A percentile compares a stretch with the other conserved stretches of the same genome.
Conservation (phyloP, 163 green algal genomes). For the Prototheca cutis region DNA sequence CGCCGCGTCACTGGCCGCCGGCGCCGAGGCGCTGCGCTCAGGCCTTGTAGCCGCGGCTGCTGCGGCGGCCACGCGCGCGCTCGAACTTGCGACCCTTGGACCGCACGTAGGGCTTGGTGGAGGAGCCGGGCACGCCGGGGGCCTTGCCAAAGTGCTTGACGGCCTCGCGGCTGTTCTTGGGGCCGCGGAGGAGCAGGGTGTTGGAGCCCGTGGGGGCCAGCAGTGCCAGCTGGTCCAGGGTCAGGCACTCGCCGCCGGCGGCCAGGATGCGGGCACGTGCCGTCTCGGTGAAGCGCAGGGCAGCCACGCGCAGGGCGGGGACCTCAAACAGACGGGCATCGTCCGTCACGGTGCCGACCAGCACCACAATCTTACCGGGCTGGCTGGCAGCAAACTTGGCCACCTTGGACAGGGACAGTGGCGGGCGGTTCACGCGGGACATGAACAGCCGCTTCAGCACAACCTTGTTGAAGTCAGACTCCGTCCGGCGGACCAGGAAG, state of each 20-base stretch:
- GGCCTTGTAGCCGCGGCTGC: constrained; percentile 90
- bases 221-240: constrained; percentile 98
- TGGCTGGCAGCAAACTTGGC: constrained; percentile 87
- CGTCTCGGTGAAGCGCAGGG: constrained; percentile 93
- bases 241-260: constrained; percentile 93
- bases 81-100: constrained; percentile 98
- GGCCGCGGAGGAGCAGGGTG: constrained; percentile 89
- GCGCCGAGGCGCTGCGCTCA: too few relatives aligned
- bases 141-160: constrained; percentile 94
- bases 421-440: constrained; percentile 88
- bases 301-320: constrained; percentile 84
- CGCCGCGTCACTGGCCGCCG: too few relatives aligned
- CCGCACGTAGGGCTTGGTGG: constrained; percentile 94
- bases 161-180: constrained; percentile 90
- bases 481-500: constrained; percentile 91
- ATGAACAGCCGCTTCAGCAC: constrained; percentile 95
- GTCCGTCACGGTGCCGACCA: constrained; percentile 95
- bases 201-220: constrained; percentile 80
- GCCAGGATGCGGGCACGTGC: constrained; percentile 92
- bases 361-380: constrained; percentile 87
- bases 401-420: constrained; percentile 93
- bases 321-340: constrained; percentile 87
- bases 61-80: constrained; percentile 87
- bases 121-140: constrained; percentile 80
- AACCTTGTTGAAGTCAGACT: constrained; percentile 95